Evolutionary conservation across 495 filamentous ascomycete genomes (phyloP), one percentile per base, ranked within the genome.

Genomic region (Penicillium silybi): DNA sequence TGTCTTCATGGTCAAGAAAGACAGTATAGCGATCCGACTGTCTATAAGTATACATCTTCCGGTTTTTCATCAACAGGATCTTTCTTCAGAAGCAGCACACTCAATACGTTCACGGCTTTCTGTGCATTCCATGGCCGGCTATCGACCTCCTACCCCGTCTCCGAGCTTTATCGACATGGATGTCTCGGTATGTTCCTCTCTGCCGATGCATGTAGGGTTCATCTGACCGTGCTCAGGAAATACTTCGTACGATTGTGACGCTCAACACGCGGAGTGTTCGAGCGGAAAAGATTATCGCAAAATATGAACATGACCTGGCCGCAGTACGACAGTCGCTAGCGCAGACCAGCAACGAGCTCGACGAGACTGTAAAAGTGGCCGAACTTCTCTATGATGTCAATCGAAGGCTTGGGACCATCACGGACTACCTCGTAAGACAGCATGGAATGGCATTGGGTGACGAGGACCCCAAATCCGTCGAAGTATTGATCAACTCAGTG

Each of bases 91-190:
- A 23, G 22, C 22, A 23, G 22, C 22, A 23, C 22, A 23, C 22
- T 23, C 22, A 23, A 23, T 23, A 23, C 22, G 6, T 6, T 23
- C 6, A 23, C 6, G 6, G 2, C 22, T 23, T 23, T 2, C 22
- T 2, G 22, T 23, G 22, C n/a, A 23, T 23, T 23, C 6, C 22
- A 23, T 23, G 22, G 22, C 22, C 22, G 22, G 22, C 22, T 29
- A 5, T 29, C 27, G 27, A 29, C 10, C 27, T 7, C 27, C 27
- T 8, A 29, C 27, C 8, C 27, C 27, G 7, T 29, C 27, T 29
- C 27, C 27, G 8, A 29, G 10, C 27, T 29, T 29, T 11, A 29
- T 29, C 27, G 27, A 29, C 27, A 67, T 75, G 55, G 77, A 79
- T 46, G 39, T 22, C 34, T 52, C 42, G 22, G 50, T 53, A 53